phyloP scores from a whole-genome alignment of 495 filamentous ascomycete species.

The Xylaria castorea region DNA sequence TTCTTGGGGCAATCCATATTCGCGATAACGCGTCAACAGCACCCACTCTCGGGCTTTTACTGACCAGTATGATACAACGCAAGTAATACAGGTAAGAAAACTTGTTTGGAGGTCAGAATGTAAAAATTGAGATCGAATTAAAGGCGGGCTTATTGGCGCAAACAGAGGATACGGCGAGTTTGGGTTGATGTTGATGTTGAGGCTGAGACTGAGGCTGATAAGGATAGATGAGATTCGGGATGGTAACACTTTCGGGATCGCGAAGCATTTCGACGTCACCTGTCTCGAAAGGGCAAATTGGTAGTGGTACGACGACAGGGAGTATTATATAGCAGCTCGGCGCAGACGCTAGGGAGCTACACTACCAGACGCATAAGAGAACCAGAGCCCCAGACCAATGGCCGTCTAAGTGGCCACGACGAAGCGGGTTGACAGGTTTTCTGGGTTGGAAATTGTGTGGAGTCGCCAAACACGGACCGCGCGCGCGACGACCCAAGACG shows the following conservation, averaged over 20 bases:
- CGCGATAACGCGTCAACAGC: conserved; percentile 20
- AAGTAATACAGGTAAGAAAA: conserved; percentile 36
- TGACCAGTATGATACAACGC: conserved; percentile 61
- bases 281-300: conserved; percentile 26
- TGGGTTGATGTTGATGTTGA: conserved; percentile 26
- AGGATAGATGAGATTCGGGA: conserved; percentile 27
- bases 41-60: conserved; percentile 46
- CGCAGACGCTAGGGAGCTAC: conserved; percentile 23
- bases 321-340: conserved; percentile 38
- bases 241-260: conserved; percentile 35
- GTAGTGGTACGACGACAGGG: conserved; percentile 24
- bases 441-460: conserved; percentile 28
- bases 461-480: conserved; percentile 25
- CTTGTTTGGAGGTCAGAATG: conserved; percentile 24
- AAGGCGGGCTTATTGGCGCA: conserved; percentile 25
- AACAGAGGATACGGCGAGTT: conserved; percentile 29
- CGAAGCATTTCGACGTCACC: conserved; percentile 48
- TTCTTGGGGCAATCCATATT: not conserved
- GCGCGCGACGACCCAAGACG: conserved; percentile 8
- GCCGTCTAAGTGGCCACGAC: conserved; percentile 30
- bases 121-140: conserved; percentile 26
- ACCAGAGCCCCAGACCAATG: conserved; percentile 30
- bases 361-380: conserved; percentile 23
- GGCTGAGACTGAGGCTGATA: conserved; percentile 23
- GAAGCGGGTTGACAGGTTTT: conserved; percentile 36